Conservation (phyloP, 768 basidiomycete genomes). For the Pleurotus tuoliensis region DNA sequence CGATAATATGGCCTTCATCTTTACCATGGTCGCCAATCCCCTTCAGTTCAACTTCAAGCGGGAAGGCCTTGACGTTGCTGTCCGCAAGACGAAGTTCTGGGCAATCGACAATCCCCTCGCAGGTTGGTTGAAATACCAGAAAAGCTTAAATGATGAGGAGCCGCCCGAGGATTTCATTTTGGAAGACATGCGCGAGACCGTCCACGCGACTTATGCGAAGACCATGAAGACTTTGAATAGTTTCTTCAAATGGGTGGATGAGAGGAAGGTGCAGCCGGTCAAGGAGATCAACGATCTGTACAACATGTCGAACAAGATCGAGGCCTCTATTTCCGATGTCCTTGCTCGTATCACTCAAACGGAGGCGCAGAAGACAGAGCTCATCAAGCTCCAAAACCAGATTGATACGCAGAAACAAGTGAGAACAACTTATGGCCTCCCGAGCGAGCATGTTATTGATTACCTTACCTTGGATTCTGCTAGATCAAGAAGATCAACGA, state of each 20-base stretch:
- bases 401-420: slow-evolving; percentile 8
- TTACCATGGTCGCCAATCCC: slow-evolving; percentile 18
- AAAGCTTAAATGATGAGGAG: background rate
- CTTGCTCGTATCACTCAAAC: slow-evolving; percentile 12
- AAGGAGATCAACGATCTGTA: slow-evolving; percentile 9
- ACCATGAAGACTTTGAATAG: slow-evolving; percentile 10
- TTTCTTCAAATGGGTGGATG: slow-evolving; percentile 10
- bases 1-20: slow-evolving; percentile 22
- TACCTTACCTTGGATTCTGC: background rate
- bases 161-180: slow-evolving; percentile 13
- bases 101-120: slow-evolving; percentile 14
- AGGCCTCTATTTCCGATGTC: slow-evolving; percentile 10
- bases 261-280: slow-evolving; percentile 1
- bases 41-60: slow-evolving; percentile 20
- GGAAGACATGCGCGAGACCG: slow-evolving; percentile 6
- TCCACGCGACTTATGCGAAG: slow-evolving; percentile 8
- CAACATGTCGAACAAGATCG: slow-evolving; percentile 12
- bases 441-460: background rate
- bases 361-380: slow-evolving; percentile 9
- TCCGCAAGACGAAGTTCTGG: slow-evolving; percentile 7
- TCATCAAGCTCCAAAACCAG: slow-evolving; percentile 3
- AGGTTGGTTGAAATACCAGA: slow-evolving; percentile 8
- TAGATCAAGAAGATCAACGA: slow-evolving; percentile 9
- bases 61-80: slow-evolving; percentile 10
- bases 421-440: background rate